phyloP scores from a whole-genome alignment of 495 filamentous ascomycete genomes.

The Mycothermus thermophilus region DNA sequence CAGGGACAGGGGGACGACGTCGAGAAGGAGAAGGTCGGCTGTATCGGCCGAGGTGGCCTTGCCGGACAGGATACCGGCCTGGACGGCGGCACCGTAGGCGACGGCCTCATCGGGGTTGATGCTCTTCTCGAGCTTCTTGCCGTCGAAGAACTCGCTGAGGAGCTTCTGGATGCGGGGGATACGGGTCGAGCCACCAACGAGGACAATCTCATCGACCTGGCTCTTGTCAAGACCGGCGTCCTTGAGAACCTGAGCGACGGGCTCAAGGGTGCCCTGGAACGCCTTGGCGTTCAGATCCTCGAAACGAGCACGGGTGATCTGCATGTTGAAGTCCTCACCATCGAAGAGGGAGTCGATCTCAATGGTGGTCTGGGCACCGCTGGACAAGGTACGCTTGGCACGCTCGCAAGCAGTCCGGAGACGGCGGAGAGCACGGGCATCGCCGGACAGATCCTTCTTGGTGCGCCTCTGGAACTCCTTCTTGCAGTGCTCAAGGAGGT shows the following conservation, averaged over 20 bases:
- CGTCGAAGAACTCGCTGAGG: slow-evolving; percentile 95
- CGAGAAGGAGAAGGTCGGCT: slow-evolving; percentile 86
- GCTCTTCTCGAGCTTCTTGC: slow-evolving; percentile 98
- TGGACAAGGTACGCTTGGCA: slow-evolving; percentile 96
- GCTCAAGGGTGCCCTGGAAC: slow-evolving; percentile 92
- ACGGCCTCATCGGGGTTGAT: slow-evolving; percentile 99
- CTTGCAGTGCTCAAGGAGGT: slow-evolving; percentile 91
- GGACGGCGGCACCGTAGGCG: slow-evolving; percentile 96
- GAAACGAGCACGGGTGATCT: slow-evolving; percentile 98
- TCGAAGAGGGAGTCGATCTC: slow-evolving; percentile 98
- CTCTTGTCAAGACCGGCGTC: slow-evolving; percentile 92
- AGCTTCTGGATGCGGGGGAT: slow-evolving; percentile 98
- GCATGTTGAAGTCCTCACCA: slow-evolving; percentile 95
- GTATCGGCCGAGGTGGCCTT: slow-evolving; percentile 93
- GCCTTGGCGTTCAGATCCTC: slow-evolving; percentile 97
- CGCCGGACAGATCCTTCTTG: slow-evolving; percentile 70
- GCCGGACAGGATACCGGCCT: slow-evolving; percentile 94
- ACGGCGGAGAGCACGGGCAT: slow-evolving; percentile 93
- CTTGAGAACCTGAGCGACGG: slow-evolving; percentile 96
- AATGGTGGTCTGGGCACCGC: slow-evolving; percentile 90
- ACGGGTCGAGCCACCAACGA: slow-evolving; percentile 98
- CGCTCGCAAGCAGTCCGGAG: slow-evolving; percentile 98
- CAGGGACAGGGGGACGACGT: slow-evolving; percentile 93
- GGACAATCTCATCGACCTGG: slow-evolving; percentile 90
- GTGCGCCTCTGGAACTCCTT: slow-evolving; percentile 86